Percentiles rank a stretch among this genome's conserved stretches.
Evolutionary conservation across 768 basidiomycete genomes (phyloP).

Genomic region (Boletus vermiculosoides): DNA sequence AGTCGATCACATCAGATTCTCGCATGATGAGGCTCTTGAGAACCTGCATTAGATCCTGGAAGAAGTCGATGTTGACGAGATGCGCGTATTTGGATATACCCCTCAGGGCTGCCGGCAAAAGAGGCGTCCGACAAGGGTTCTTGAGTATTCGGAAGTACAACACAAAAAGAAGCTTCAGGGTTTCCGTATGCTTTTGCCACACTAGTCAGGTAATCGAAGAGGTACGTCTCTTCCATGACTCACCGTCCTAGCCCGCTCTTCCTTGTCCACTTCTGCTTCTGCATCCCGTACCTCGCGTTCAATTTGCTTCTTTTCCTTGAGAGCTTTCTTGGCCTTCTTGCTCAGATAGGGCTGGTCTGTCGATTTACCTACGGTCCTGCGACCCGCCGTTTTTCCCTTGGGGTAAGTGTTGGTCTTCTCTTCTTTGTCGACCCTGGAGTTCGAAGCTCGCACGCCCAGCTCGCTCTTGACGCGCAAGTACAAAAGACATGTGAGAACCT

Average conservation of each 20-base stretch:
- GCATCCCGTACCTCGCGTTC: slow-evolving; percentile 92
- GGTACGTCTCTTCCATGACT: slow-evolving; percentile 34
- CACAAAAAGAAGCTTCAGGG: slow-evolving; percentile 93
- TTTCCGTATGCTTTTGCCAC: slow-evolving; percentile 85
- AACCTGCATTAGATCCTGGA: slow-evolving; percentile 89
- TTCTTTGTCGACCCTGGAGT: slow-evolving; percentile 60
- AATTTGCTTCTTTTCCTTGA: slow-evolving; percentile 88
- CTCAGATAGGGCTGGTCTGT: slow-evolving; percentile 73
- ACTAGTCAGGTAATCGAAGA: slow-evolving; percentile 19
- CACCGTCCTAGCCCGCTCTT: slow-evolving; percentile 81
- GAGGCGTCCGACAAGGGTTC: slow-evolving; percentile 69
- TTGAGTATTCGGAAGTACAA: slow-evolving; percentile 97
- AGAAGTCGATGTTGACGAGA: slow-evolving; percentile 97
- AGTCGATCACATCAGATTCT: slow-evolving; percentile 42
- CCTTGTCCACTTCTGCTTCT: slow-evolving; percentile 88
- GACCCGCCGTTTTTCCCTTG: slow-evolving; percentile 41
- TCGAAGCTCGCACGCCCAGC: slow-evolving; percentile 74
- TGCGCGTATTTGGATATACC: slow-evolving; percentile 94
- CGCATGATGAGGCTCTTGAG: slow-evolving; percentile 73
- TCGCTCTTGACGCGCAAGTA: slow-evolving; percentile 87
- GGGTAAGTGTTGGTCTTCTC: slow-evolving; percentile 35
- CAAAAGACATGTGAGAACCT: slow-evolving; percentile 80
- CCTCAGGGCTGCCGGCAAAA: slow-evolving; percentile 84
- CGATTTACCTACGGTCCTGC: slow-evolving; percentile 54
- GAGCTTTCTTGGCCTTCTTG: slow-evolving; percentile 84